A percentile compares a stretch with the other conserved stretches of the same genome.
These are phyloP conservation scores for Podosphaera aphanis DNA, from an alignment of 2,329 filamentous ascomycete genomes.

Conservation along the genomic window DNA sequence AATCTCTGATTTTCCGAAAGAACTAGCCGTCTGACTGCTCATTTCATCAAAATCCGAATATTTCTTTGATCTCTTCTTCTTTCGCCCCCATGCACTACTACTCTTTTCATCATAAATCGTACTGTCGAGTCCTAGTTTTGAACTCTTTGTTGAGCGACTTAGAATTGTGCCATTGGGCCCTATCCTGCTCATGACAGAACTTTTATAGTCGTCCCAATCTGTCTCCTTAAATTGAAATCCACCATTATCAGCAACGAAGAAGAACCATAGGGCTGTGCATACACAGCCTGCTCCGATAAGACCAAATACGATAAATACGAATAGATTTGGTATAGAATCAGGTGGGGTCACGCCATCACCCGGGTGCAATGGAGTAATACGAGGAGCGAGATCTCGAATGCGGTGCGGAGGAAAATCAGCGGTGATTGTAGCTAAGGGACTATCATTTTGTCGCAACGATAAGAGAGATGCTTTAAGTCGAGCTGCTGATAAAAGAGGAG, in stretches of 20 bases:
- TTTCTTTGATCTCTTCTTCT: conserved; percentile 17
- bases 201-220: conserved; percentile 98
- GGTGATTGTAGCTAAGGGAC: neutral
- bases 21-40: conserved; percentile 4
- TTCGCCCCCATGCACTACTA: conserved; percentile 17
- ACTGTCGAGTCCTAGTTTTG: conserved; percentile 68
- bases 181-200: conserved; percentile 68
- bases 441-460: neutral
- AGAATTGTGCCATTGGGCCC: conserved; percentile 76
- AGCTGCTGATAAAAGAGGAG: neutral
- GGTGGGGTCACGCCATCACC: conserved; percentile 27
- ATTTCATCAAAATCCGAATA: conserved; percentile 16
- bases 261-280: conserved; percentile 71
- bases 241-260: conserved; percentile 94
- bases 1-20: neutral
- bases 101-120: conserved; percentile 44
- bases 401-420: neutral
- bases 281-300: conserved; percentile 14
- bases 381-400: conserved; percentile 4
- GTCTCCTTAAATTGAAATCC: conserved; percentile 67
- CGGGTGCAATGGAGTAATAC: conserved; percentile 17
- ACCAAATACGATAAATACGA: conserved; percentile 50
- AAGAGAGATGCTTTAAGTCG: neutral
- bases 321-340: conserved; percentile 30
- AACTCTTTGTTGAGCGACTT: conserved; percentile 59